Conservation (phyloP, 2,329 filamentous ascomycete genomes). For the Ophiostoma fasciatum region DNA sequence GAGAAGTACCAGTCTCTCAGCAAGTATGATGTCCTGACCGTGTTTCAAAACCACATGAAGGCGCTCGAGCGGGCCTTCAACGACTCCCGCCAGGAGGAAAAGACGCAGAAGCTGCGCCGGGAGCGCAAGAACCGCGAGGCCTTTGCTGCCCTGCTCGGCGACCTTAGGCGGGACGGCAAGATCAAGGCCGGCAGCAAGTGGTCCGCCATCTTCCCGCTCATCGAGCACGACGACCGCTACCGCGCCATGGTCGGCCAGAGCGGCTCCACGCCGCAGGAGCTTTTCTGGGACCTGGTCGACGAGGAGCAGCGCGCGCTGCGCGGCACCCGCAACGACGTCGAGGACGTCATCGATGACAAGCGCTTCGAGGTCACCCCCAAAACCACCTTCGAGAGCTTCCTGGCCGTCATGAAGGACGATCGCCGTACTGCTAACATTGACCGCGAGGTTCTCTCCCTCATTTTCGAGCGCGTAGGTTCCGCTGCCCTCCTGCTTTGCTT, state of each 20-base stretch:
- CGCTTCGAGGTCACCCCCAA: slow-evolving; percentile 79
- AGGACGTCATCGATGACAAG: slow-evolving; percentile 83
- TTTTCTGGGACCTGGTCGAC: slow-evolving; percentile 93
- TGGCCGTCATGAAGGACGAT: slow-evolving; percentile 68
- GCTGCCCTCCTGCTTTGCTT: not conserved
- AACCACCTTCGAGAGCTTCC: slow-evolving; percentile 81
- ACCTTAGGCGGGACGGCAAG: slow-evolving; percentile 59
- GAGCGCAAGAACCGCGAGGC: slow-evolving; percentile 78
- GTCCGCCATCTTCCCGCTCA: slow-evolving; percentile 60
- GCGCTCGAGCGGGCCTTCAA: slow-evolving; percentile 82
- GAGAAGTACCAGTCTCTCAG: slow-evolving; percentile 74
- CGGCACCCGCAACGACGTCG: slow-evolving; percentile 63
- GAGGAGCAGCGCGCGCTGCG: slow-evolving; percentile 84
- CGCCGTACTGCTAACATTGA: slow-evolving; percentile 78
- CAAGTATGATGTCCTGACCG: slow-evolving; percentile 79
- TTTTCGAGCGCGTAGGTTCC: slow-evolving; percentile 63
- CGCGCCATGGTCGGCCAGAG: slow-evolving; percentile 66
- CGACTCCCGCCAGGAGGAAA: slow-evolving; percentile 76
- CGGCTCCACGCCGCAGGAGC: slow-evolving; percentile 73
- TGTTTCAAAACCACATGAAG: slow-evolving; percentile 93
- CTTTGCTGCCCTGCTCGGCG: slow-evolving; percentile 59
- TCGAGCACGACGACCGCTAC: slow-evolving; percentile 74
- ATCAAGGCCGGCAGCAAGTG: slow-evolving; percentile 87
- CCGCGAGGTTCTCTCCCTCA: slow-evolving; percentile 59
- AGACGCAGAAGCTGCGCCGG: slow-evolving; percentile 61